Conservation (phyloP, 768 basidiomycete species). For the Hemileccinum impolitum region DNA sequence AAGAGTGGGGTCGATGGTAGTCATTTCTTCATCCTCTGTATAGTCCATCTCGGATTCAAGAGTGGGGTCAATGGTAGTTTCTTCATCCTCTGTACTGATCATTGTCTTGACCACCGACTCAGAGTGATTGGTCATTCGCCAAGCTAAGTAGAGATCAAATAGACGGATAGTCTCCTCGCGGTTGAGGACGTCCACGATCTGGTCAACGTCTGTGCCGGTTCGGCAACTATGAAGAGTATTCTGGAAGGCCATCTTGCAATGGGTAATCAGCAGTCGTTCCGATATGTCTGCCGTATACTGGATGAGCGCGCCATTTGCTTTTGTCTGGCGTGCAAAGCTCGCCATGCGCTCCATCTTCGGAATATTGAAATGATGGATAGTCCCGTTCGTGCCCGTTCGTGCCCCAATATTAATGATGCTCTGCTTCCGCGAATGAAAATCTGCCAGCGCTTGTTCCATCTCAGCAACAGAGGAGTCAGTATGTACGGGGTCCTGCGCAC, state of each 20-base stretch:
- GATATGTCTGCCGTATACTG: constrained; percentile 27
- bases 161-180: too few species aligned
- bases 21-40: too few species aligned
- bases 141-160: too few species aligned
- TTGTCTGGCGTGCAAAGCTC: constrained; percentile 13
- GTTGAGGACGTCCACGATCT: too few species aligned
- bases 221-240: too few species aligned
- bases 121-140: too few species aligned
- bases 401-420: constrained; percentile 11
- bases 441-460: constrained; percentile 4
- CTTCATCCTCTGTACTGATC: too few species aligned
- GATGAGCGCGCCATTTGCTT: constrained; percentile 15
- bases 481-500: constrained; percentile 15
- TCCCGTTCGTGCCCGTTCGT: background rate
- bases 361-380: constrained; percentile 4
- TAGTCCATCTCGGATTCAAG: too few species aligned
- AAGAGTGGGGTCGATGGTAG: too few species aligned
- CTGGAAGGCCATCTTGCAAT: constrained; percentile 16
- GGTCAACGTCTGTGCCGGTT: too few species aligned
- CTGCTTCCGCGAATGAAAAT: constrained; percentile 15
- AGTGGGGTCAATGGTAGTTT: too few species aligned
- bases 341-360: constrained; percentile 2
- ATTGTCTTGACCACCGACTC: too few species aligned
- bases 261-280: background rate
- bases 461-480: constrained; percentile 7